A percentile compares a stretch with the other conserved stretches of the same genome.
phyloP scores from a whole-genome alignment of 2,329 filamentous ascomycete genomes.

The Trichoderma sp. region DNA sequence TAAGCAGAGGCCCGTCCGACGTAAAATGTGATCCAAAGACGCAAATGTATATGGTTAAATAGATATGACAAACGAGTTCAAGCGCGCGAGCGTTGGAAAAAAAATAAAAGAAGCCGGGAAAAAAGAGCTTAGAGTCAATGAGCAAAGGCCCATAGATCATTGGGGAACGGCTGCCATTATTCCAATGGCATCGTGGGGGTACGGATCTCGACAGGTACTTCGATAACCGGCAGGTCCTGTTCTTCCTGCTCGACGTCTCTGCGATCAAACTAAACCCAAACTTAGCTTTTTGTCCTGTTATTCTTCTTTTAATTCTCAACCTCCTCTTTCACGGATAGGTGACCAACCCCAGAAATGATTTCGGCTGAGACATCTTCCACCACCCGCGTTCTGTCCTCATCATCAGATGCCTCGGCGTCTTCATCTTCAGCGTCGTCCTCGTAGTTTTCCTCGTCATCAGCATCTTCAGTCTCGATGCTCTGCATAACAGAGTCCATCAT shows the following conservation, averaged over 20 bases:
- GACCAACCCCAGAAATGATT: conserved; percentile 62
- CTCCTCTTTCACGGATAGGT: conserved; percentile 53
- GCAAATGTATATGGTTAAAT: neutral
- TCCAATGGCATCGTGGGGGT: conserved; percentile 24
- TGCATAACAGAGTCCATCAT: conserved; percentile 12
- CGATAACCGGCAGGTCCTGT: conserved; percentile 28
- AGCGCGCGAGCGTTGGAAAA: neutral
- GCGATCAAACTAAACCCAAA: conserved; percentile 29
- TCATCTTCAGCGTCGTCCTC: conserved; percentile 34
- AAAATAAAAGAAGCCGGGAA: neutral
- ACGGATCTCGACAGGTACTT: conserved; percentile 39
- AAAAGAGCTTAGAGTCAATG: neutral
- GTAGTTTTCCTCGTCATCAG: conserved; percentile 37
- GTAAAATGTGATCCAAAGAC: neutral
- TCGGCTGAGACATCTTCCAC: conserved; percentile 58
- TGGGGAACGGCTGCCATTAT: neutral
- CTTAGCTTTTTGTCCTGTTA: conserved; percentile 37
- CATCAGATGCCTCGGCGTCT: conserved; percentile 29
- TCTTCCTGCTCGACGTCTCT: conserved; percentile 21
- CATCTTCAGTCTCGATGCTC: conserved; percentile 43
- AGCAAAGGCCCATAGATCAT: neutral
- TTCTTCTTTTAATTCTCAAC: conserved; percentile 31
- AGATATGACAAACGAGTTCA: neutral
- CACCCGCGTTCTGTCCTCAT: conserved; percentile 33
- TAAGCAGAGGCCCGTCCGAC: neutral